Evolutionary conservation across 2,329 filamentous ascomycete genomes (phyloP).

Genomic region (Bipolaris bicolor): DNA sequence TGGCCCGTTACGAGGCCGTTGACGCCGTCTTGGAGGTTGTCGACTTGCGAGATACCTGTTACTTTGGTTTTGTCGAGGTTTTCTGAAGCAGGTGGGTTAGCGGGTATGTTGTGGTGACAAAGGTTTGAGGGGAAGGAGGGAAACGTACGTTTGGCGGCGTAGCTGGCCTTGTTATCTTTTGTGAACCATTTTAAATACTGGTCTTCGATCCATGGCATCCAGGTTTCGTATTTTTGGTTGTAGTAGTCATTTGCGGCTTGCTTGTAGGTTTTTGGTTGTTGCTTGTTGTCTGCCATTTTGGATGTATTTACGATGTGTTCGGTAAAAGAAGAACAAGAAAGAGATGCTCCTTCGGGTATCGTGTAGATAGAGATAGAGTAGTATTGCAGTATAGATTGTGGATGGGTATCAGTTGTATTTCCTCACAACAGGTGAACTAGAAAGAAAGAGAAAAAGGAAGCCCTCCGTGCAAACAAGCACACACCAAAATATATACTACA

Average conservation of each 20-base stretch:
- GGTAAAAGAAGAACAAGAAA: background rate
- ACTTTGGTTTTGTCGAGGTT: conserved; percentile 72
- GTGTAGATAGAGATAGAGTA: background rate
- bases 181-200: conserved; percentile 74
- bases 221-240: conserved; percentile 74
- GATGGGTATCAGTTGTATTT: background rate
- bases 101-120: no score
- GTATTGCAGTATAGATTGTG: background rate
- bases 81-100: conserved; percentile 54
- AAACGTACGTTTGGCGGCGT: conserved; percentile 68
- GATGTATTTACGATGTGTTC: background rate
- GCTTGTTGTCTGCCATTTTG: conserved; percentile 12
- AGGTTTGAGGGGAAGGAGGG: no score
- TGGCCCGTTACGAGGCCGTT: conserved; percentile 68
- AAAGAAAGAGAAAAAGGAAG: background rate
- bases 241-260: conserved; percentile 59
- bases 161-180: conserved; percentile 77
- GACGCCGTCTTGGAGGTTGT: conserved; percentile 71
- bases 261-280: conserved; percentile 37
- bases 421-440: background rate
- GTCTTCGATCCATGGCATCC: conserved; percentile 80
- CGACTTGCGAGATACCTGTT: conserved; percentile 69
- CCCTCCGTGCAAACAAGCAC: background rate
- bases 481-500: background rate
- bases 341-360: background rate